Percentiles rank a stretch among this genome's conserved stretches.
These are phyloP conservation scores for Ophiostoma ips DNA, from an alignment of 2,329 filamentous ascomycete genomes.

Conservation along the genomic window DNA sequence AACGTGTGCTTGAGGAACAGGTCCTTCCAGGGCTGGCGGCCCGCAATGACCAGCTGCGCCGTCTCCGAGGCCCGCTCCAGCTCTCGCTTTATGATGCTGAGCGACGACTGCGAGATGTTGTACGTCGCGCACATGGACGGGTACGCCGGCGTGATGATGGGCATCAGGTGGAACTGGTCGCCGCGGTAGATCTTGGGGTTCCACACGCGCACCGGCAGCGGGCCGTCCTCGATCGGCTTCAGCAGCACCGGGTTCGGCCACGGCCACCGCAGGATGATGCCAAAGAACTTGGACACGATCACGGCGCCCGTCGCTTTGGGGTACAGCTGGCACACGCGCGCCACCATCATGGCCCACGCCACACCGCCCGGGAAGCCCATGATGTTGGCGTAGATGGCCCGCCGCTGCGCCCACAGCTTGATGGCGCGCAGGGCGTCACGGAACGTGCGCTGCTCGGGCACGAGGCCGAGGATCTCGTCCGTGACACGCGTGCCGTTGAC, in stretches of 20 bases:
- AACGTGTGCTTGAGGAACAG: conserved; percentile 85
- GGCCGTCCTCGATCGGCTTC: conserved; percentile 73
- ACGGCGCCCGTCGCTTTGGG: conserved; percentile 81
- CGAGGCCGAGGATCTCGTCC: conserved; percentile 76
- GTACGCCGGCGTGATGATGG: conserved; percentile 93
- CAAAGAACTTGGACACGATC: conserved; percentile 87
- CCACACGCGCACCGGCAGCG: conserved; percentile 77
- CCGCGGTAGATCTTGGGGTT: conserved; percentile 79
- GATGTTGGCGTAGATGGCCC: conserved; percentile 90
- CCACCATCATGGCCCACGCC: conserved; percentile 96
- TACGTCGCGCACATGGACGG: conserved; percentile 97
- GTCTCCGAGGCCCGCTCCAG: conserved; percentile 65
- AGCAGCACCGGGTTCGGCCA: conserved; percentile 92
- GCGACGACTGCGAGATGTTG: conserved; percentile 79
- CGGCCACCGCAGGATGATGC: conserved; percentile 77
- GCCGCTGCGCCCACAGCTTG: conserved; percentile 89
- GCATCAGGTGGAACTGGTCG: conserved; percentile 85
- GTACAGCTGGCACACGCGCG: conserved; percentile 89
- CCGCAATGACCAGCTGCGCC: conserved; percentile 63
- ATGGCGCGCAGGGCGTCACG: conserved; percentile 78
- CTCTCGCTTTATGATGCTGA: conserved; percentile 70
- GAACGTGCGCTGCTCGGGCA: conserved; percentile 83
- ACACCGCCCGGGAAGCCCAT: conserved; percentile 95
- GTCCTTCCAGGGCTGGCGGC: conserved; percentile 69
- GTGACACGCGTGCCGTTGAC: conserved; percentile 92